phyloP scores from a whole-genome alignment of 306 rosid genomes.

The Corylus heterophylla region DNA sequence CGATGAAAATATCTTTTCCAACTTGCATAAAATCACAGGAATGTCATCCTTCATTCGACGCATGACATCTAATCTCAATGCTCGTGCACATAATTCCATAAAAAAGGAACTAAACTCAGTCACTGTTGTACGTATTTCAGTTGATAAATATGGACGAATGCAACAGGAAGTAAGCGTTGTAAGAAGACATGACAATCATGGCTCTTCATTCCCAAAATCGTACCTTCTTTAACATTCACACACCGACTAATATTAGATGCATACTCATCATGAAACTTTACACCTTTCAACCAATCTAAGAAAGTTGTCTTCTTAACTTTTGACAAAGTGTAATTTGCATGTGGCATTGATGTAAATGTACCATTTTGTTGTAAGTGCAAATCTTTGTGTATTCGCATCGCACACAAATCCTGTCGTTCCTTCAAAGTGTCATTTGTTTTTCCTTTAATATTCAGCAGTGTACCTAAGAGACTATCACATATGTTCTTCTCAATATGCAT shows the following conservation, averaged over 20 bases:
- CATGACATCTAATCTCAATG: not conserved
- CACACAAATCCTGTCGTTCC: not conserved
- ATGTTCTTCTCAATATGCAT: not conserved
- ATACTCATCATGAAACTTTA: not conserved
- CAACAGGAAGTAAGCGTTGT: not conserved
- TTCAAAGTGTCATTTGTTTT: not conserved
- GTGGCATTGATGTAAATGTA: too few species aligned
- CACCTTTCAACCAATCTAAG: not conserved
- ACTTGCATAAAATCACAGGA: too few species aligned
- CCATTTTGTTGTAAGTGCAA: not conserved
- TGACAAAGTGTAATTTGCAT: not conserved
- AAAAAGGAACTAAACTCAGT: not conserved
- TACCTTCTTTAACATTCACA: too few species aligned
- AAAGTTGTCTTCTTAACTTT: too few species aligned
- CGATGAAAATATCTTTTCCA: too few species aligned
- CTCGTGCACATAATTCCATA: not conserved
- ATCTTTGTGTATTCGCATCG: not conserved
- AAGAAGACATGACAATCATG: slow-evolving; percentile 9
- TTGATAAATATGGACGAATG: not conserved
- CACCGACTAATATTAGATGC: not conserved
- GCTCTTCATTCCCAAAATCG: not conserved
- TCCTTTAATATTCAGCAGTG: not conserved
- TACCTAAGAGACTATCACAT: not conserved
- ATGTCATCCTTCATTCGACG: too few species aligned
- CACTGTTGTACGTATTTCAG: not conserved